Base-by-base conservation (phyloP, 2,329 filamentous ascomycete genomes). In the Pseudogymnoascus sp. region DNA sequence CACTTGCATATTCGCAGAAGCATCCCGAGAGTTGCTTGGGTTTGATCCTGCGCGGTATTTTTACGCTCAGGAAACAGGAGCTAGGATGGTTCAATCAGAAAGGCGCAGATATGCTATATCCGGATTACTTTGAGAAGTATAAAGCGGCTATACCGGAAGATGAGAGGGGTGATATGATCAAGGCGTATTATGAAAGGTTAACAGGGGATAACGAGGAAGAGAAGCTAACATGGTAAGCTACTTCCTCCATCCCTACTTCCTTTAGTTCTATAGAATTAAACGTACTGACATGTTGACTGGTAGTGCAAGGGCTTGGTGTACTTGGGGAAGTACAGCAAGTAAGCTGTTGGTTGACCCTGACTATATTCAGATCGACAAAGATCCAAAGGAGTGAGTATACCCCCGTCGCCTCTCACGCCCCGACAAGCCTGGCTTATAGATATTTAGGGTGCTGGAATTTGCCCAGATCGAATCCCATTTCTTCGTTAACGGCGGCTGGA, bases 41-140 rank as follows among this genome's bases (percentile, higher is more conserved):
- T 7, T 64, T 79, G 5, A 71, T 78, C 9, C 67, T 79, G 4
- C 71, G 76, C 14, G 77, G 77, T 2, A 72, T 79, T 35, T 78
- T 78, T 64, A 69, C 71, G 0, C 65, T 73, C 25, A 66, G 71
- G 6, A 65, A 68, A 75, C 22, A 50, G 15, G 43, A 77, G 63
- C 61, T 74, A 0, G 67, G 69, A 2, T 75, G 72, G 71, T 71
- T 68, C 3, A 33, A 58, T 4, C 60, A 64, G 1, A 63, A 64
- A 5, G 67, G 68, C 2, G 68, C 68, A 4, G 64, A 63, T 3
- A 69, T 66, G 33, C 35, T 76, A 5, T 75, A 68, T 50, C 74
- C 74, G 0, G 73, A 76, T 30, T 61, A 63, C 1, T 73, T 65
- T 37, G 72, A 71, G 14, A 50, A 50, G 3, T 50, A 30, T 25